These are phyloP conservation scores for Lichtheimia hyalospora DNA, from an alignment of 371 early-diverging fungal species.

Conservation along the genomic window DNA sequence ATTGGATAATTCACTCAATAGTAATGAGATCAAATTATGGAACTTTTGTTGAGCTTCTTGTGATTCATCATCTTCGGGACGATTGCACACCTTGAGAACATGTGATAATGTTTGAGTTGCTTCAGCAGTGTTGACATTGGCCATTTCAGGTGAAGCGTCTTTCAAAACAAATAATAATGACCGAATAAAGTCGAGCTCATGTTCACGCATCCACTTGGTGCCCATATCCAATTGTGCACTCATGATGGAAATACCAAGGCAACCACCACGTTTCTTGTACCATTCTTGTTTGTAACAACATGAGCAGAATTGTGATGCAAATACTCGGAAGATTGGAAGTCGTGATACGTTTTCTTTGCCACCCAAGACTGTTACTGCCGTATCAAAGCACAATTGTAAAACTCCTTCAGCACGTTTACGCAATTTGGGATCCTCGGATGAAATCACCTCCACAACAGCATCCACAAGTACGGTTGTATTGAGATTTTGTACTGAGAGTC, in stretches of 20 bases:
- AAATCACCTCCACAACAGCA: constrained; percentile 77
- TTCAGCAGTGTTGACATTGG: constrained; percentile 72
- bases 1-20: constrained; percentile 92
- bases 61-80: constrained; percentile 61
- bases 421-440: constrained; percentile 64
- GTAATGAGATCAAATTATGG: constrained; percentile 73
- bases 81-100: constrained; percentile 83
- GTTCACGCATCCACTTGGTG: constrained; percentile 86
- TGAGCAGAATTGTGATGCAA: constrained; percentile 80
- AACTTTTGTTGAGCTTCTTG: constrained; percentile 61
- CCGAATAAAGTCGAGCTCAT: constrained; percentile 90
- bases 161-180: constrained; percentile 93
- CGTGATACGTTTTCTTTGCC: constrained; percentile 63
- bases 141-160: constrained; percentile 84
- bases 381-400: constrained; percentile 64
- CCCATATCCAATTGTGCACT: constrained; percentile 83
- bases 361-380: constrained; percentile 58
- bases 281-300: constrained; percentile 87
- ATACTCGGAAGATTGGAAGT: constrained; percentile 72
- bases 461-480: constrained; percentile 73
- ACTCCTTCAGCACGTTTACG: constrained; percentile 73
- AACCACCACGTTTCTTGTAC: constrained; percentile 87
- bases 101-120: constrained; percentile 77
- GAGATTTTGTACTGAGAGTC: constrained; percentile 40
- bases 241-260: constrained; percentile 84